Conservation (phyloP, 495 filamentous ascomycete genomes). For the Daldinia childiae region DNA sequence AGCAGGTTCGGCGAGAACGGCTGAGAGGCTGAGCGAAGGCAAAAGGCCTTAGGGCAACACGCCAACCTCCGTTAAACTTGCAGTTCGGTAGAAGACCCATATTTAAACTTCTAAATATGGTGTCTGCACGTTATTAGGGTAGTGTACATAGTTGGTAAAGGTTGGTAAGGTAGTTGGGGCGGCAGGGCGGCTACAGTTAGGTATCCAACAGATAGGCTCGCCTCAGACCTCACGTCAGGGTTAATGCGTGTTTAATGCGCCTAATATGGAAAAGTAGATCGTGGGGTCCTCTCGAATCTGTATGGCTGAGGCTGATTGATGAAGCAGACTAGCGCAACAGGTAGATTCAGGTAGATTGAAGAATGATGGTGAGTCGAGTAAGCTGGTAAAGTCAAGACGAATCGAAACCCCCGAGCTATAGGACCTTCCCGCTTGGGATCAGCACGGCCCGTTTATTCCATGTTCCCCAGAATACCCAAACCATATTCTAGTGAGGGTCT, state of each 20-base stretch:
- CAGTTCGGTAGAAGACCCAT: slow-evolving; percentile 5
- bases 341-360: slow-evolving; percentile 20
- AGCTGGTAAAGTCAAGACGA: not conserved
- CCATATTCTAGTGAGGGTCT: not conserved
- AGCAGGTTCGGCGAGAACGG: not conserved
- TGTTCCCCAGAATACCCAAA: slow-evolving; percentile 12
- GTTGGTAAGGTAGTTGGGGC: not conserved
- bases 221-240: not conserved
- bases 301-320: slow-evolving; percentile 15
- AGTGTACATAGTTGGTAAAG: not conserved
- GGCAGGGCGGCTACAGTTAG: not conserved
- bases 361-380: not conserved
- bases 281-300: slow-evolving; percentile 13
- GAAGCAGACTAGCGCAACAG: slow-evolving; percentile 17
- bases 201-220: slow-evolving; percentile 8
- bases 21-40: slow-evolving; percentile 17
- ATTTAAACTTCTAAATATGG: slow-evolving; percentile 29
- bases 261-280: slow-evolving; percentile 11
- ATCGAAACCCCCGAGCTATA: slow-evolving; percentile 9
- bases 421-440: slow-evolving; percentile 30
- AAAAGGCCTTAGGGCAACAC: slow-evolving; percentile 4
- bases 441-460: not conserved
- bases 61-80: slow-evolving; percentile 2
- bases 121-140: slow-evolving; percentile 6
- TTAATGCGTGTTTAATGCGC: not conserved